phyloP scores from a whole-genome alignment of 352 stramenopile genomes.

The Pythium biforme region DNA sequence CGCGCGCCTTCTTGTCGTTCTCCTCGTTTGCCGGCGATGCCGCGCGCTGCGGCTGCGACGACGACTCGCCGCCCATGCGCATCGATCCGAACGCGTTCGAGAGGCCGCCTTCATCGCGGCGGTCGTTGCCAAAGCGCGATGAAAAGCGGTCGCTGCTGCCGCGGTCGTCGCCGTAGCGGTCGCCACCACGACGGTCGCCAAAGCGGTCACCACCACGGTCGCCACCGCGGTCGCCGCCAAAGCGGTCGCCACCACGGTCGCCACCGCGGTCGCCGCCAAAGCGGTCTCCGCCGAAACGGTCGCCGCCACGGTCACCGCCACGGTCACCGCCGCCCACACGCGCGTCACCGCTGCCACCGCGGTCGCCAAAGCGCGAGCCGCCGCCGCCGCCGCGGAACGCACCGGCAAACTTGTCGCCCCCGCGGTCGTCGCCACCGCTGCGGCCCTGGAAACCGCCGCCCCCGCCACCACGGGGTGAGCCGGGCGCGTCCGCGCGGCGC shows the following conservation, averaged over 20 bases:
- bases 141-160: conserved; percentile 12
- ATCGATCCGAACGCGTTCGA: conserved; percentile 43
- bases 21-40: conserved; percentile 18
- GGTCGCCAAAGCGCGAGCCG: conserved; percentile 9
- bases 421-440: background rate
- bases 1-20: conserved; percentile 54
- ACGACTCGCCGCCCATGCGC: conserved; percentile 36
- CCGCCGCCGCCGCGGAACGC: conserved; percentile 37
- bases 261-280: conserved; percentile 14
- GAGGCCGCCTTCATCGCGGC: conserved; percentile 25
- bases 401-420: conserved; percentile 47
- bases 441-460: conserved; percentile 1
- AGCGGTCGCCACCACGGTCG: conserved; percentile 18
- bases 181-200: conserved; percentile 18
- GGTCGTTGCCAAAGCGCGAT: conserved; percentile 25
- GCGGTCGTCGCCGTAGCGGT: conserved; percentile 27
- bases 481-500: conserved; percentile 35
- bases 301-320: conserved; percentile 23
- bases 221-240: conserved; percentile 12
- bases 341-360: conserved; percentile 20
- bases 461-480: conserved; percentile 33
- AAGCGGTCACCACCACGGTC: conserved; percentile 23
- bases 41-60: background rate
- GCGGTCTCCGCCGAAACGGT: conserved; percentile 22
- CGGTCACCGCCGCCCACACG: conserved; percentile 11